These are phyloP conservation scores for Cladosporium sp. DNA, from an alignment of 2,329 filamentous ascomycete species.

Conservation along the genomic window DNA sequence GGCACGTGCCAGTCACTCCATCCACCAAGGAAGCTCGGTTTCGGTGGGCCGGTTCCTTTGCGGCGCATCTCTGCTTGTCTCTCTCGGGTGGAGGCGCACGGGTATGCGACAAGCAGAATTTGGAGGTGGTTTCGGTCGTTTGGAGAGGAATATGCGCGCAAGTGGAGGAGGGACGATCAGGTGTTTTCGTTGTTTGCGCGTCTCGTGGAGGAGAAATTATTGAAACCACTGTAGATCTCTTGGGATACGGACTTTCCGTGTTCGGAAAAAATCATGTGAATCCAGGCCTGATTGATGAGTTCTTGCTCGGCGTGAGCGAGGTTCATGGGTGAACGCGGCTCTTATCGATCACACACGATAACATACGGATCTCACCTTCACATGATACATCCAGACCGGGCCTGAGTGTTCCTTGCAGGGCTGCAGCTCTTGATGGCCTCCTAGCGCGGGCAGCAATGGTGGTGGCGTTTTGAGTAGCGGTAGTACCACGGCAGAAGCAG, in stretches of 20 bases:
- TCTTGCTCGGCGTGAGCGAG: background rate
- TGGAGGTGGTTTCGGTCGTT: background rate
- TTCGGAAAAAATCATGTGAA: too few species aligned
- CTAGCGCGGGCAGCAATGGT: background rate
- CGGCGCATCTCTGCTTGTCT: background rate
- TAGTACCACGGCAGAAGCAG: background rate
- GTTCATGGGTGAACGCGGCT: too few species aligned
- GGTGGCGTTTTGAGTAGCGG: background rate
- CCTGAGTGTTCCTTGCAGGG: too few species aligned
- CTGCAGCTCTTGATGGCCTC: background rate
- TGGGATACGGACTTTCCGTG: too few species aligned
- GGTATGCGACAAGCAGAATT: background rate
- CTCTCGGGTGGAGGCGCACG: background rate
- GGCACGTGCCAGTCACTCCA: background rate
- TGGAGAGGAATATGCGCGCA: background rate
- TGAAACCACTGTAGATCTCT: background rate
- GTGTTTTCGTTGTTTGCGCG: background rate
- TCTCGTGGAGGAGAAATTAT: background rate
- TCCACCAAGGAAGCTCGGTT: background rate
- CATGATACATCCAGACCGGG: background rate
- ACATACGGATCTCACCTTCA: background rate
- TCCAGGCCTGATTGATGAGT: too few species aligned
- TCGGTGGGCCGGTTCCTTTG: slow-evolving; percentile 11
- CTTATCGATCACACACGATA: background rate
- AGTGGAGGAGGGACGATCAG: background rate